Conservation (phyloP, 768 basidiomycete genomes). For the Sporobolomyces phaffii region DNA sequence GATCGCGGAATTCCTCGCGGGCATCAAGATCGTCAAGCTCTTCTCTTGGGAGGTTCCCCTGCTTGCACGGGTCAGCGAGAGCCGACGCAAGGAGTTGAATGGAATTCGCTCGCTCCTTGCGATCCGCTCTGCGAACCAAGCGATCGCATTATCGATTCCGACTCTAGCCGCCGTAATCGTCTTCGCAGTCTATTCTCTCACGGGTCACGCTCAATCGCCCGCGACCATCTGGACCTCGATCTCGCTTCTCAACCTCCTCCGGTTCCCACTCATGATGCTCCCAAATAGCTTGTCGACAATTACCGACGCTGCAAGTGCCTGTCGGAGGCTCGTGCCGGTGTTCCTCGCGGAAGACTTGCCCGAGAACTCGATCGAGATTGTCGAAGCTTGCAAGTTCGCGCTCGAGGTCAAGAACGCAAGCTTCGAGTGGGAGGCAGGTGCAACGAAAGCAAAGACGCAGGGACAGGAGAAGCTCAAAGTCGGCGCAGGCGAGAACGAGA, state of each 20-base stretch:
- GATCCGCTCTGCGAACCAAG: conserved; percentile 40
- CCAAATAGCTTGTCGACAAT: conserved; percentile 22
- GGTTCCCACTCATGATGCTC: conserved; percentile 44
- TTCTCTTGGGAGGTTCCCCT: conserved; percentile 54
- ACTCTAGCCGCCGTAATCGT: conserved; percentile 65
- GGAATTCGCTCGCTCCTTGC: conserved; percentile 48
- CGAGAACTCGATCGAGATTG: conserved; percentile 45
- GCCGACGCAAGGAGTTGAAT: conserved; percentile 65
- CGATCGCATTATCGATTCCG: conserved; percentile 51
- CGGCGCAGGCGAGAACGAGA: background rate
- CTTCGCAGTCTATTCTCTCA: conserved; percentile 65
- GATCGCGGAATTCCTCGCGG: conserved; percentile 59
- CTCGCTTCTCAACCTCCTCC: conserved; percentile 71
- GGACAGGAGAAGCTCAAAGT: background rate
- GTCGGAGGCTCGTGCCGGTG: conserved; percentile 63
- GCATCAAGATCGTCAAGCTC: conserved; percentile 59
- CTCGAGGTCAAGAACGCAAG: conserved; percentile 22
- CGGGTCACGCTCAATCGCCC: conserved; percentile 63
- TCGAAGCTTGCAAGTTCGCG: conserved; percentile 51
- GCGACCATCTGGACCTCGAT: conserved; percentile 63
- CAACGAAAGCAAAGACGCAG: conserved; percentile 14
- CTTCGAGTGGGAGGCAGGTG: conserved; percentile 30
- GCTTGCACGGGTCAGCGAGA: conserved; percentile 62
- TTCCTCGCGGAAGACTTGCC: conserved; percentile 74
- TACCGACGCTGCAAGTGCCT: conserved; percentile 74